Conservation (phyloP, 768 basidiomycete genomes). For the Calocybe gangraenosa region DNA sequence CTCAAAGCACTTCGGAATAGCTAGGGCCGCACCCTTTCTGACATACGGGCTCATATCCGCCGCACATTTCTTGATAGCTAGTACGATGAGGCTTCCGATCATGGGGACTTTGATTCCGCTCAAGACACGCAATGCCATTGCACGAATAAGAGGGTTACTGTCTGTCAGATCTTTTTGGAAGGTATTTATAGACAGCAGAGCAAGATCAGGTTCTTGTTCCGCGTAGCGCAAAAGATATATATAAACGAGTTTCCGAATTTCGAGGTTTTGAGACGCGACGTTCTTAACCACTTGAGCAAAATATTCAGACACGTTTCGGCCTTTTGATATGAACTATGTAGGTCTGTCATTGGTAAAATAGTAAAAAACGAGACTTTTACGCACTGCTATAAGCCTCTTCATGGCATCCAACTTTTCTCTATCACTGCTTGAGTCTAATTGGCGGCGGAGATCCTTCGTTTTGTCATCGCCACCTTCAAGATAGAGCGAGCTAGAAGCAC, state of each 20-base stretch:
- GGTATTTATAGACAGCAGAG: slow-evolving; percentile 94
- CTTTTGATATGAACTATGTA: slow-evolving; percentile 86
- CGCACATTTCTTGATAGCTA: slow-evolving; percentile 91
- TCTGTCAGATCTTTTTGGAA: slow-evolving; percentile 97
- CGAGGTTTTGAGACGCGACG: slow-evolving; percentile 87
- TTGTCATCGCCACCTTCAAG: slow-evolving; percentile 75
- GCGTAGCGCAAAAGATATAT: slow-evolving; percentile 96
- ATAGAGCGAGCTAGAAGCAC: slow-evolving; percentile 52
- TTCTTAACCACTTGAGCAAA: slow-evolving; percentile 98
- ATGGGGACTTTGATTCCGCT: slow-evolving; percentile 89
- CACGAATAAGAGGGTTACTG: slow-evolving; percentile 88
- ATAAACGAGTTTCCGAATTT: slow-evolving; percentile 95
- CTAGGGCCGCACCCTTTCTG: slow-evolving; percentile 86
- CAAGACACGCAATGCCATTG: slow-evolving; percentile 92
- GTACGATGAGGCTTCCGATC: slow-evolving; percentile 79
- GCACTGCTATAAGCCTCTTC: slow-evolving; percentile 90
- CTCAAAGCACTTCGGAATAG: slow-evolving; percentile 84
- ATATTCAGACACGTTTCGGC: slow-evolving; percentile 86
- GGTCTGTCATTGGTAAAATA: not conserved
- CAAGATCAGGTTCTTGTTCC: slow-evolving; percentile 89
- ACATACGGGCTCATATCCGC: slow-evolving; percentile 93
- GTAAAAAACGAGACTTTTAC: slow-evolving; percentile 23
- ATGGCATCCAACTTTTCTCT: slow-evolving; percentile 91
- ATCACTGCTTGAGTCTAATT: slow-evolving; percentile 87
- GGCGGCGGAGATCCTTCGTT: slow-evolving; percentile 73